Evolutionary conservation across 768 basidiomycete species (phyloP), one percentile per base, ranked within the genome.

Genomic region (Lepiota venenata): DNA sequence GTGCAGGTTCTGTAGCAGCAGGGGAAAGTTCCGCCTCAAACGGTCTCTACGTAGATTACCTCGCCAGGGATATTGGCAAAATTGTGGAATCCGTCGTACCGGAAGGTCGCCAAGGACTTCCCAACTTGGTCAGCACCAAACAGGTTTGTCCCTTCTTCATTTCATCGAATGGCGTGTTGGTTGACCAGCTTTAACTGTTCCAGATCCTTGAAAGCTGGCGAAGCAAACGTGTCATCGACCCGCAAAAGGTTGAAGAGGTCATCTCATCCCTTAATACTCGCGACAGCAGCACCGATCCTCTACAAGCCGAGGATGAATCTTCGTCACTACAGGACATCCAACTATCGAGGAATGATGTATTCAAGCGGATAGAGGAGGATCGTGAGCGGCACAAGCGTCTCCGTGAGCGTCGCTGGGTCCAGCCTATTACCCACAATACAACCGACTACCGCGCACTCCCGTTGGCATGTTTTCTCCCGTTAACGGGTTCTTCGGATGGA

Each of bases 171-270:
- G 14, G 12, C n/a, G 36, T 44, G 9, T 38, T 3, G 10, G 9
- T 9, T n/a, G 25, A 25, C 38, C 38, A 25, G 25, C 25, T 40
- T 25, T 14, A 38, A 18, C 11, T 25, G 44, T 4, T 38, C 6
- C 56, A 94, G 93, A 92, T 96, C 25, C 77, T 97, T n/a, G 91
- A 94, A 67, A 92, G 81, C 59, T 95, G 93, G 92, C 74, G 91
- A 38, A 85, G 77, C 56, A 93, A 94, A 69, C 83, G 93, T 16
- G 80, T 93, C 12, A 74, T 96, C 22, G 90, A 93, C 56, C 84
- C 89, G 0, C 83, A 85, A 62, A 82, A 81, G 18, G 75, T 96
- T 11, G 91, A 94, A 42, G 81, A 88, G 15, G 82, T 82, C 11
- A 67, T 95, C 22, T 63, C 79, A 0, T 64, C 72, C 0, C 79